phyloP scores from a whole-genome alignment of 495 filamentous ascomycete genomes.

The Penicillium cinerascens region DNA sequence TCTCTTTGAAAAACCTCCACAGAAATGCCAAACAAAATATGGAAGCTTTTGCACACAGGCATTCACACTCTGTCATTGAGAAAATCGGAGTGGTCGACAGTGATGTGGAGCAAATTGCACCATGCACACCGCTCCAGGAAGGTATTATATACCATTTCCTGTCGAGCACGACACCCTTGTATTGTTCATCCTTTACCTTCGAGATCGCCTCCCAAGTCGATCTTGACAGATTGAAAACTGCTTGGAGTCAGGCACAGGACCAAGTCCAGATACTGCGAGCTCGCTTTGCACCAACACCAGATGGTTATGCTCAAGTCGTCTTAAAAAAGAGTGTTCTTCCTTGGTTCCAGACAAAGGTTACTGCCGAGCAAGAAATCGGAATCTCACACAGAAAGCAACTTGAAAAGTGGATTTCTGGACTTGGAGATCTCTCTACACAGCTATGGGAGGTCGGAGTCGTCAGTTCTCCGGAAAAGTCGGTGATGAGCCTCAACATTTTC shows the following conservation, averaged over 20 bases:
- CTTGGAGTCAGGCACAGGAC: constrained; percentile 48
- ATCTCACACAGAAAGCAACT: constrained; percentile 21
- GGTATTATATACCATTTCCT: constrained; percentile 73
- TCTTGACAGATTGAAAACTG: constrained; percentile 36
- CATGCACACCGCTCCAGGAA: constrained; percentile 75
- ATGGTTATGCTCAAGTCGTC: constrained; percentile 70
- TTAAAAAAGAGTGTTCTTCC: constrained; percentile 42
- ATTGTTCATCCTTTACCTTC: constrained; percentile 69
- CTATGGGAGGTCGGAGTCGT: constrained; percentile 47
- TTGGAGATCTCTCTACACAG: constrained; percentile 22
- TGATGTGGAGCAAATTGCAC: constrained; percentile 66
- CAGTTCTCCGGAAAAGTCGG: constrained; percentile 16
- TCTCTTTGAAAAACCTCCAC: constrained; percentile 25
- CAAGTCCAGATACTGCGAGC: constrained; percentile 61
- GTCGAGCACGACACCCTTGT: constrained; percentile 50
- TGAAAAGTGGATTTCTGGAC: constrained; percentile 40
- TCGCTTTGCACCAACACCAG: constrained; percentile 58
- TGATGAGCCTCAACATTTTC: constrained; percentile 65
- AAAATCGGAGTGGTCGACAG: constrained; percentile 38
- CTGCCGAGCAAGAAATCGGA: constrained; percentile 26
- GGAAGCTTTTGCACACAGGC: constrained; percentile 53
- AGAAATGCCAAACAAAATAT: constrained; percentile 52
- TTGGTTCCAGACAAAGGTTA: constrained; percentile 41
- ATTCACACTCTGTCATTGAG: constrained; percentile 45
- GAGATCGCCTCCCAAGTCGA: constrained; percentile 42